phyloP scores from a whole-genome alignment of 139 green algal species.

The Tetradesmus obliquus region DNA sequence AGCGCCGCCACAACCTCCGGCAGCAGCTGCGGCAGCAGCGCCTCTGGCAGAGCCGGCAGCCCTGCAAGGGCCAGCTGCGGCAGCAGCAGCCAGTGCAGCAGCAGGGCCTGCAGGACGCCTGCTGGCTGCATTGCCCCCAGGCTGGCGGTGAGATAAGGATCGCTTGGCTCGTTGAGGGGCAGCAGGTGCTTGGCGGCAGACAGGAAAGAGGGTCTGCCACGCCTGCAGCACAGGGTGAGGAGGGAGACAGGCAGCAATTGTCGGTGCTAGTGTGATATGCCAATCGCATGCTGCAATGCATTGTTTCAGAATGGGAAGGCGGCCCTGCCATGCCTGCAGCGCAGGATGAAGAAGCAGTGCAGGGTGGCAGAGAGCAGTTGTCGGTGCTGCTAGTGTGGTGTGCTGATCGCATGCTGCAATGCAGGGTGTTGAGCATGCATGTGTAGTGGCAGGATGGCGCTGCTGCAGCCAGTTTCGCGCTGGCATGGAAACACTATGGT shows the following conservation, averaged over 20 bases:
- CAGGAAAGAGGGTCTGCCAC: not conserved
- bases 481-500: too few species aligned
- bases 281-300: not conserved
- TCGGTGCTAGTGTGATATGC: not conserved
- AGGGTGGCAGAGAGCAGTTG: too few species aligned
- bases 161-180: not conserved
- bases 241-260: not conserved
- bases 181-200: constrained; percentile 1
- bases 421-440: too few species aligned
- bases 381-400: too few species aligned
- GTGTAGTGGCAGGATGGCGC: too few species aligned
- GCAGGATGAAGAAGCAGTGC: too few species aligned
- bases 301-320: not conserved
- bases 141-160: not conserved
- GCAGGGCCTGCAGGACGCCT: constrained; percentile 23
- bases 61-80: constrained; percentile 11
- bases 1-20: not conserved
- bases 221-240: not conserved
- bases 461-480: too few species aligned
- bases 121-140: not conserved
- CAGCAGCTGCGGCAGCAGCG: not conserved
- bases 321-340: not conserved
- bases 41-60: not conserved
- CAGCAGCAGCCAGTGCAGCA: constrained; percentile 40
- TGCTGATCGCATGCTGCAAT: too few species aligned